These are phyloP conservation scores for Penicillium macrosclerotiorum DNA, from an alignment of 495 filamentous ascomycete species.

Conservation along the genomic window DNA sequence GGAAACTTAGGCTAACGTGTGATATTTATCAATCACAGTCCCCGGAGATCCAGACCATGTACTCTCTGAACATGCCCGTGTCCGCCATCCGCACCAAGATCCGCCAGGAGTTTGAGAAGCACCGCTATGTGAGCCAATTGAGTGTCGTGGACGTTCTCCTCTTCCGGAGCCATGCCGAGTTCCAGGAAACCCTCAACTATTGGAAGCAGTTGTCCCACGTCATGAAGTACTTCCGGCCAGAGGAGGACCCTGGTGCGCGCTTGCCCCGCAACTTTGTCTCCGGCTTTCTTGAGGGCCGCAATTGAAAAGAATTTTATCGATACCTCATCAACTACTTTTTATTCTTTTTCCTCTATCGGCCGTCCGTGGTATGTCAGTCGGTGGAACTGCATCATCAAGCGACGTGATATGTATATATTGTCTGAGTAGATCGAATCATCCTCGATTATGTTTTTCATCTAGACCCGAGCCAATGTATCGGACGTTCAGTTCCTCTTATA, in stretches of 20 bases:
- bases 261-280: conserved; percentile 85
- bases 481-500: background rate
- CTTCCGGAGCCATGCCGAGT: conserved; percentile 84
- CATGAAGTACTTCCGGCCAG: conserved; percentile 92
- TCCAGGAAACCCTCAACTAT: conserved; percentile 98
- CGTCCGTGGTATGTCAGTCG: conserved; percentile 22
- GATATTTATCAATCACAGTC: conserved; percentile 56
- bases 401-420: conserved; percentile 46
- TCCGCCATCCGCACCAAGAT: conserved; percentile 89
- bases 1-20: conserved; percentile 14
- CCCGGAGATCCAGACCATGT: conserved; percentile 94
- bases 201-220: conserved; percentile 97
- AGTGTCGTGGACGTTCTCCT: conserved; percentile 84
- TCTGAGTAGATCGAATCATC: conserved; percentile 34
- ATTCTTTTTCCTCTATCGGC: conserved; percentile 24
- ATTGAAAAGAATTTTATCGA: conserved; percentile 29
- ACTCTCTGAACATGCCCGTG: conserved; percentile 84
- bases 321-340: conserved; percentile 18
- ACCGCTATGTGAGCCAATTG: conserved; percentile 89
- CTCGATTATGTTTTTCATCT: background rate
- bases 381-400: conserved; percentile 23
- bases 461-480: background rate
- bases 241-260: conserved; percentile 76
- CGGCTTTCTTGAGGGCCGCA: conserved; percentile 80
- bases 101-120: conserved; percentile 94